Evolutionary conservation across 2,329 filamentous ascomycete genomes (phyloP), one percentile per base, ranked within the genome.

Genomic region (Aspergillus persii): DNA sequence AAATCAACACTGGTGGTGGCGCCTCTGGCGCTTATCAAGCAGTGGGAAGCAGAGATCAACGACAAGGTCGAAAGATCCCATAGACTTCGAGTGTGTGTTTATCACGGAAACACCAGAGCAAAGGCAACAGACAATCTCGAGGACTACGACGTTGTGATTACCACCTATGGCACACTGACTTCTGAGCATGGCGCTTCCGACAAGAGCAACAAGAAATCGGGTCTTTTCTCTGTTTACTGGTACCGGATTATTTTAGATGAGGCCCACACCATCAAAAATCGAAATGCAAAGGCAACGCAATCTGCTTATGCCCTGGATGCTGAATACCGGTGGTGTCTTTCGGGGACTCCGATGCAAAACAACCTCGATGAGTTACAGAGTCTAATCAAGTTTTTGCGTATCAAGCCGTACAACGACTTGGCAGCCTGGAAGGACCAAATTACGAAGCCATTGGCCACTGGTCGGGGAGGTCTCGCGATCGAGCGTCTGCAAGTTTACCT

Each of bases 251-350:
- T 99, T 64, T 83, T 99, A 2, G 95, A 99, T 64, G 95, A 99
- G 79, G 95, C 95, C 1, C 95, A 99, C 74, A 96, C 91, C 1
- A 97, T 99, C 83, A 99, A 99, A 79, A 99, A 99, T 72, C 89
- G 94, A 63, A 96, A 96, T 66, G 92, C 95, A 26, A 99, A 99
- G 77, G 89, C 91, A 46, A 96, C 94, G 1, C 92, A 96, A 73
- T 93, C 95, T 1, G 95, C 91, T 65, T 99, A 89, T 71, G 91
- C 91, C 1, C 78, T 99, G 33, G 83, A 89, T 31, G 88, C 91
- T 23, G 89, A 95, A 73, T 98, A 96, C 69, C 85, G 95, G 61
- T 99, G 95, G 95, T 98, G 95, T 71, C 79, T 99, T 62, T 96
- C 93, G 0, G 95, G 95, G 55, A 99, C 95, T 1, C 95, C 95